These are phyloP conservation scores for Pochonia chlamydosporia DNA, from an alignment of 2,329 filamentous ascomycete genomes.

Conservation along the genomic window DNA sequence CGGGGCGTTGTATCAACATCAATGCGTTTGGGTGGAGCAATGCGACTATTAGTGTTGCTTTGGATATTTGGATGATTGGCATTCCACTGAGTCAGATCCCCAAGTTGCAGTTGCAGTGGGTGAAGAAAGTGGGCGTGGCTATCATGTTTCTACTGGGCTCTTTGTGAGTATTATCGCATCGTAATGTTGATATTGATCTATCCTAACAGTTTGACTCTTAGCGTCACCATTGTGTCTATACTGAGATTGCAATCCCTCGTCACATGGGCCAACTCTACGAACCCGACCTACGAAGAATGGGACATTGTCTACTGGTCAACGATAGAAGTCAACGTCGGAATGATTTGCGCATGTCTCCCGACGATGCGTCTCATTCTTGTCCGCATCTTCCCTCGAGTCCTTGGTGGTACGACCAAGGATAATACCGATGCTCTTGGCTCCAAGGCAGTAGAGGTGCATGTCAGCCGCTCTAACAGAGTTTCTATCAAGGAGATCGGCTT, in stretches of 20 bases:
- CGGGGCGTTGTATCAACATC: constrained; percentile 2
- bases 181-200: no score
- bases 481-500: not conserved
- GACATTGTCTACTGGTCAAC: constrained; percentile 3
- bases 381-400: not conserved
- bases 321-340: constrained; percentile 6
- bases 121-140: constrained; percentile 1
- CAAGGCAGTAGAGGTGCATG: not conserved
- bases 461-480: not conserved
- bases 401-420: not conserved
- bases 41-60: constrained; percentile 2
- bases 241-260: constrained; percentile 4
- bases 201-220: no score
- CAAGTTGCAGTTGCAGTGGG: constrained; percentile 3
- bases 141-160: constrained; percentile 5
- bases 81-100: constrained; percentile 3
- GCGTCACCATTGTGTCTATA: constrained; percentile 4
- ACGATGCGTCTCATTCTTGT: constrained; percentile 3
- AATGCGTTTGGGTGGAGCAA: constrained; percentile 4
- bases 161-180: constrained; percentile 5
- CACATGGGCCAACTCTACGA: not conserved
- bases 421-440: not conserved
- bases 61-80: constrained; percentile 5
- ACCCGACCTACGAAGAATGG: constrained; percentile 6
- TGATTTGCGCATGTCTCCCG: constrained; percentile 4